Conservation (phyloP, 1,139 yeast species). For the Scheffersomyces stambukii region DNA sequence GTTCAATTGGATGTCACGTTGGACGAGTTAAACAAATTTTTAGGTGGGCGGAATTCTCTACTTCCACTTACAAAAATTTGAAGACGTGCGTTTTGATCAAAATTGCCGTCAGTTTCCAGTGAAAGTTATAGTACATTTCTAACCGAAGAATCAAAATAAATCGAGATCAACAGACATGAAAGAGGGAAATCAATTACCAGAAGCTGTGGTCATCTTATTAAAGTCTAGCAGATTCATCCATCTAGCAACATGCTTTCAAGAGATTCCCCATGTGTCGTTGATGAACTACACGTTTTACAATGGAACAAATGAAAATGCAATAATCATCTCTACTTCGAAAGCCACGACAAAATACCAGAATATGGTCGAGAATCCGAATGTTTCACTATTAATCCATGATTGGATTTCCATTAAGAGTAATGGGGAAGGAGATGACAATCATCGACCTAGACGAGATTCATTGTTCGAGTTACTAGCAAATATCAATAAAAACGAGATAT, state of each 20-base stretch:
- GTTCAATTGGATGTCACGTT: constrained; percentile 45
- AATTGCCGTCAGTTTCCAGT: too few species aligned
- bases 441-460: constrained; percentile 30
- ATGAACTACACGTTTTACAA: constrained; percentile 78
- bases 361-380: constrained; percentile 63
- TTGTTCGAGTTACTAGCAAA: constrained; percentile 63
- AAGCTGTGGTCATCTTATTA: constrained; percentile 49
- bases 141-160: too few species aligned
- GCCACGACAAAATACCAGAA: constrained; percentile 70
- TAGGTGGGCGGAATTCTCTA: constrained; percentile 29
- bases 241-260: constrained; percentile 68
- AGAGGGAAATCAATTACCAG: constrained; percentile 40
- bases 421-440: constrained; percentile 10
- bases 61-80: constrained; percentile 27
- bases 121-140: too few species aligned
- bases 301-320: constrained; percentile 37
- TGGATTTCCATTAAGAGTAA: constrained; percentile 62
- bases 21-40: constrained; percentile 35
- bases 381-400: constrained; percentile 79
- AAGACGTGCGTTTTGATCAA: too few species aligned
- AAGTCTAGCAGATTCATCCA: constrained; percentile 68
- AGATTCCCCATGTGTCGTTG: constrained; percentile 76
- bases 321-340: constrained; percentile 67
- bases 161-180: neutral
- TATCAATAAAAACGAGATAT: constrained; percentile 70